phyloP scores from a whole-genome alignment of 495 filamentous ascomycete genomes.

The Tetracladium marchalianum region DNA sequence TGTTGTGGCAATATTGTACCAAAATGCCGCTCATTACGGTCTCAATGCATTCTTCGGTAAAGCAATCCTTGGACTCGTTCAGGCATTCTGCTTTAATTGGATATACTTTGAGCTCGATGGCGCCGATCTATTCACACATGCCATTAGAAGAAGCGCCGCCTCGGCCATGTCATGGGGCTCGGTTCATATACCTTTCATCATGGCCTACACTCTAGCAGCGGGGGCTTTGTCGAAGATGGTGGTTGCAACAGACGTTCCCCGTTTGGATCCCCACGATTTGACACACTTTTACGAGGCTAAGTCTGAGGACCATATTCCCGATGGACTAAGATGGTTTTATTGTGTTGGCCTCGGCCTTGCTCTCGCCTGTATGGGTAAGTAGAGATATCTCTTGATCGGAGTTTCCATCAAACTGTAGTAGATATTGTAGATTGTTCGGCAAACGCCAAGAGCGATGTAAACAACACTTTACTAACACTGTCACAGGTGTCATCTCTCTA shows the following conservation, averaged over 20 bases:
- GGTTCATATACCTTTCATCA: conserved; percentile 43
- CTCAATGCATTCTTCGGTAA: conserved; percentile 53
- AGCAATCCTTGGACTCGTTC: conserved; percentile 43
- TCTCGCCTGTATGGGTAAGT: conserved; percentile 37
- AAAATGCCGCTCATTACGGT: conserved; percentile 34
- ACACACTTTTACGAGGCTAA: conserved; percentile 31
- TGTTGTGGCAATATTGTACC: conserved; percentile 47
- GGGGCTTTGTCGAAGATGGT: conserved; percentile 44
- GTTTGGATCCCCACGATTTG: conserved; percentile 32
- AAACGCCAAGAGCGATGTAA: background rate
- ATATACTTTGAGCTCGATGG: conserved; percentile 54
- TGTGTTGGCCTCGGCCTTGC: conserved; percentile 43
- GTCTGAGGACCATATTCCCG: conserved; percentile 30
- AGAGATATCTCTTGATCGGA: background rate
- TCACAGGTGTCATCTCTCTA: conserved; percentile 28
- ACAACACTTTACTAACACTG: background rate
- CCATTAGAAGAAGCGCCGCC: conserved; percentile 37
- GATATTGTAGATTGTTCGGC: background rate
- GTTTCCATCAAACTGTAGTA: background rate
- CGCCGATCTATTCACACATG: conserved; percentile 42
- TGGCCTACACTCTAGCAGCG: conserved; percentile 44
- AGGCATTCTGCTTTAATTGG: conserved; percentile 54
- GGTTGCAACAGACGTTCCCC: conserved; percentile 36
- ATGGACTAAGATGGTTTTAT: conserved; percentile 48
- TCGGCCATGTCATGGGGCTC: conserved; percentile 31